Percentiles rank a stretch among this genome's conserved stretches.
Conservation (phyloP, 192 early-diverging fungal genomes). For the Coemansia reversa region DNA sequence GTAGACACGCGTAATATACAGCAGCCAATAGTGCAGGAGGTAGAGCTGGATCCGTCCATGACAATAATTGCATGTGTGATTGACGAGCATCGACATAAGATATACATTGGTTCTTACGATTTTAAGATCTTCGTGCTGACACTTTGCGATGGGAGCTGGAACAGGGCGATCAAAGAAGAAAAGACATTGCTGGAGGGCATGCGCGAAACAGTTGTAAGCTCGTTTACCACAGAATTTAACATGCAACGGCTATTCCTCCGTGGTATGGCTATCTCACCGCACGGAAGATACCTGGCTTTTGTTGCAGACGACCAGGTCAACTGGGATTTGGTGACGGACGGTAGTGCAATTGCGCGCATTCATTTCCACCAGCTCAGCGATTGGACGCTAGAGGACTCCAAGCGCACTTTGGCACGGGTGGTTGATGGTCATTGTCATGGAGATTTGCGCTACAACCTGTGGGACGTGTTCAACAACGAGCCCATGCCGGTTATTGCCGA, state of each 20-base stretch:
- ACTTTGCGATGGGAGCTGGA: slow-evolving; percentile 10
- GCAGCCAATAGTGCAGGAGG: slow-evolving; percentile 4
- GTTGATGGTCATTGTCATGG: slow-evolving; percentile 19
- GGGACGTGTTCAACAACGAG: slow-evolving; percentile 26
- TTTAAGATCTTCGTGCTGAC: slow-evolving; percentile 33
- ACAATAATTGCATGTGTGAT: slow-evolving; percentile 38
- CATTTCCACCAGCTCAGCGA: slow-evolving; percentile 38
- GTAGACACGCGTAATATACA: slow-evolving; percentile 13
- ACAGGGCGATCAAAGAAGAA: slow-evolving; percentile 18
- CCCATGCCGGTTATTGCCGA: neutral
- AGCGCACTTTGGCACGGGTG: slow-evolving; percentile 10
- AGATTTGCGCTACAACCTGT: slow-evolving; percentile 31
- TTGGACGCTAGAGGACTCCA: slow-evolving; percentile 22
- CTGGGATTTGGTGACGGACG: slow-evolving; percentile 31
- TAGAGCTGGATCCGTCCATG: slow-evolving; percentile 25
- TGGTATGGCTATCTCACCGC: slow-evolving; percentile 29
- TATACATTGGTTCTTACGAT: slow-evolving; percentile 31
- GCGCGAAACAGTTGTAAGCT: slow-evolving; percentile 32
- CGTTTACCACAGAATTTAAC: slow-evolving; percentile 52
- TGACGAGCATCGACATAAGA: slow-evolving; percentile 18
- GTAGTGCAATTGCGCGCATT: slow-evolving; percentile 28
- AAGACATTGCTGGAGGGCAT: slow-evolving; percentile 20
- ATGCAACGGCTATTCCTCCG: slow-evolving; percentile 37
- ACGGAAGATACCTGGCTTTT: slow-evolving; percentile 36
- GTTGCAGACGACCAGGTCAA: slow-evolving; percentile 40